Evolutionary conservation across 305 asterid species (phyloP), one percentile per base, ranked within the genome.

Genomic region (Solanum chacoense): DNA sequence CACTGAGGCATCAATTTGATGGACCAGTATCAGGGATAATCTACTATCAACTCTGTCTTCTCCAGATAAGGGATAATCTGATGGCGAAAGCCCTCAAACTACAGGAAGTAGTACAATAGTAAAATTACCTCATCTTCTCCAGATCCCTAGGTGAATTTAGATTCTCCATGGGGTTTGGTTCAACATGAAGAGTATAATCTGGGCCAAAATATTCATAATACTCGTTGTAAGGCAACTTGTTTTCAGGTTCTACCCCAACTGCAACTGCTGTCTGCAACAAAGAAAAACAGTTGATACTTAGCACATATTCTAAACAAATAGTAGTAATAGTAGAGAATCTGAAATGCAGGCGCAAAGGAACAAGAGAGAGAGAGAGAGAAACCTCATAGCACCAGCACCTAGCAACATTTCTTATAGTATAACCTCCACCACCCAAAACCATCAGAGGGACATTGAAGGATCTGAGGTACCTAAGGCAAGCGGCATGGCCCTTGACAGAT

Each of bases 331-430:
- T 35, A 71, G 28, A 42, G 40, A 18, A 74, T 38, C 31, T 22
- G 75, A 35, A 69, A 63, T 14, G 73, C 34, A 55, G 63, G 59
- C 11, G 34, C 24, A 40, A 85, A 34, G 2, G 11, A 13, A 85
- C 6, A 34, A 34, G 50, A 36, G 69, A 78, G 90, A 85, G 89
- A 89, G 89, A 85, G 71, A 34, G 32, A 29, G n/a, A 74, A 87
- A 95, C 98, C 96, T 96, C 98, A 88, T 96, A 96, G 91, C 97
- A 94, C 98, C 98, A 96, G 92, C 98, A 96, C 85, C 98, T 97
- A 65, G 98, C 98, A 87, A 96, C 98, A 91, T 96, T 96, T 40
- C 98, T 91, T 34, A 96, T 96, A 31, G 98, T 96, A 90, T 95
- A 96, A 34, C 98, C 98, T 87, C 98, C 98, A 72, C 98, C 98